Conservation (phyloP, 2,329 filamentous ascomycete genomes). For the Fusarium palustre region DNA sequence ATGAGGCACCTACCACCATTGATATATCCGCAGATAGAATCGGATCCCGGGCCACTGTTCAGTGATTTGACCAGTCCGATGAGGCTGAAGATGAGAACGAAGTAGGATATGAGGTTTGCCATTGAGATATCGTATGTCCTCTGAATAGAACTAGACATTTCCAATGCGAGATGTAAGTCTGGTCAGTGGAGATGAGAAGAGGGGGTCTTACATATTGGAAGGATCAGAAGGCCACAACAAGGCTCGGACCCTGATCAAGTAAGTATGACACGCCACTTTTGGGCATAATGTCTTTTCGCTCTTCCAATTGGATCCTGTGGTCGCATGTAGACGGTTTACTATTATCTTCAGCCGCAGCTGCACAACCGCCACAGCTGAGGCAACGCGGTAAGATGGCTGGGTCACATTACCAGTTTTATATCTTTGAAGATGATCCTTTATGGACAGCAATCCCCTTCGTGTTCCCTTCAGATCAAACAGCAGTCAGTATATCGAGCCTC, state of each 20-base stretch:
- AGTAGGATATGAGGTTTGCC: not conserved
- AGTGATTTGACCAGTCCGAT: not conserved
- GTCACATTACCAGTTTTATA: not conserved
- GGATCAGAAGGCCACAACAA: not conserved
- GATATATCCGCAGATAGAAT: slow-evolving; percentile 19
- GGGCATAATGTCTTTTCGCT: not conserved
- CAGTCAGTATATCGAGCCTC: not conserved
- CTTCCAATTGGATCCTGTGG: not conserved
- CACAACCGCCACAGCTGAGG: not conserved
- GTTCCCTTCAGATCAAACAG: not conserved
- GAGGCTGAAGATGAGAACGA: not conserved
- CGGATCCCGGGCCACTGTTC: not conserved
- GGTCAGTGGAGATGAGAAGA: not conserved
- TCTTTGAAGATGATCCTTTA: not conserved
- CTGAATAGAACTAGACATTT: not conserved
- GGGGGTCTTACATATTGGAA: not conserved
- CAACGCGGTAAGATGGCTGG: not conserved
- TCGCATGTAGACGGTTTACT: not conserved
- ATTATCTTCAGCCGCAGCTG: slow-evolving; percentile 1
- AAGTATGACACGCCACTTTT: not conserved
- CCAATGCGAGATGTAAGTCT: not conserved
- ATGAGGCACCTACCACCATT: not conserved
- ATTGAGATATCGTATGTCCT: not conserved
- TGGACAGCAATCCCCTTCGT: not conserved
- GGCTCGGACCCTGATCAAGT: not conserved